A percentile compares a stretch with the other conserved stretches of the same genome.
Evolutionary conservation across 2,329 filamentous ascomycete genomes (phyloP).

Genomic region (Pseudogymnoascus sp.): DNA sequence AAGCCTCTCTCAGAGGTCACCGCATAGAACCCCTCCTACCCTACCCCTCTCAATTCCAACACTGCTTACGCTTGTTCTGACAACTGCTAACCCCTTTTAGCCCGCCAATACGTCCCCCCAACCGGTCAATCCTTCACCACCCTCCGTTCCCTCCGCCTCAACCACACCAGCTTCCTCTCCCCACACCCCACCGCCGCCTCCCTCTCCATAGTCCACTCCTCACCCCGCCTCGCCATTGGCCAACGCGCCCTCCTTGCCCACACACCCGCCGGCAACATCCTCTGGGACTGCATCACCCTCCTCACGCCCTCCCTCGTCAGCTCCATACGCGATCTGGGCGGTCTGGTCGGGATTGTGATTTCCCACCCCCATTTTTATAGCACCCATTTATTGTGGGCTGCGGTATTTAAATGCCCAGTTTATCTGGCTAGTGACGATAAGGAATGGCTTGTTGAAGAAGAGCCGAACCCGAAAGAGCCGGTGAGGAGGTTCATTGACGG

Average conservation of each 20-base stretch:
- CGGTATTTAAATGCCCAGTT: slow-evolving; percentile 60
- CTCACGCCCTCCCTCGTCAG: slow-evolving; percentile 58
- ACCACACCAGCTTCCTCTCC: slow-evolving; percentile 48
- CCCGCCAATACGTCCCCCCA: slow-evolving; percentile 61
- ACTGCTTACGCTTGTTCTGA: neutral
- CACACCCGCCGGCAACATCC: slow-evolving; percentile 60
- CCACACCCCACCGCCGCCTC: slow-evolving; percentile 38
- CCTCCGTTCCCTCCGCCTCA: slow-evolving; percentile 37
- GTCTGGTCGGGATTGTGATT: slow-evolving; percentile 65
- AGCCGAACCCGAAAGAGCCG: slow-evolving; percentile 29
- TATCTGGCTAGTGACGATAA: slow-evolving; percentile 61
- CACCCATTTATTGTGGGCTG: slow-evolving; percentile 67
- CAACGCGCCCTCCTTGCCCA: slow-evolving; percentile 64
- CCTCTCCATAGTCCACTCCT: slow-evolving; percentile 42
- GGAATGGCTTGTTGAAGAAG: slow-evolving; percentile 49
- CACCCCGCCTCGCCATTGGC: slow-evolving; percentile 63
- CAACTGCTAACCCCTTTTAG: slow-evolving; percentile 25
- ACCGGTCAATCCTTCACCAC: slow-evolving; percentile 60
- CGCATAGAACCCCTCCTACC: neutral
- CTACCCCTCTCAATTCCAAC: neutral
- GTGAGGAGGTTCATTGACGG: slow-evolving; percentile 41
- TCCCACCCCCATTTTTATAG: slow-evolving; percentile 79
- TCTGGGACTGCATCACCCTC: slow-evolving; percentile 73
- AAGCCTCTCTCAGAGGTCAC: neutral
- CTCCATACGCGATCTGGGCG: slow-evolving; percentile 53